Percentiles rank a stretch among this genome's conserved stretches.
Evolutionary conservation across 805 yeast genomes (phyloP).

Genomic region (Torulaspora franciscae): DNA sequence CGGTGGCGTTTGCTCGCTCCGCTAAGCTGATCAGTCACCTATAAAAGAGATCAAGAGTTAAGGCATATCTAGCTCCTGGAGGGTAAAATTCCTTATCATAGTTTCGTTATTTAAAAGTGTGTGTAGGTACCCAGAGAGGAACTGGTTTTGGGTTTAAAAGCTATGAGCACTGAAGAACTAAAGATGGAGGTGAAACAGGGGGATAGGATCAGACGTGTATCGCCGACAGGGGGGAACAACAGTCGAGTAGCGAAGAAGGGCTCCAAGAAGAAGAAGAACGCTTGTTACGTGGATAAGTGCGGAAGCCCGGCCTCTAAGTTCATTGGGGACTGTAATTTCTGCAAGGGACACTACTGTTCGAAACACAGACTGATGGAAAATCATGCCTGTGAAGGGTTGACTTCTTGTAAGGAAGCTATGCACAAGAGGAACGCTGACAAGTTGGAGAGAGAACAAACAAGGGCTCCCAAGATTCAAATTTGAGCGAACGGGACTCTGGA

Average conservation of each 20-base stretch:
- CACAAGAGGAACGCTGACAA: conserved; percentile 83
- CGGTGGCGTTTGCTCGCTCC: conserved; percentile 9
- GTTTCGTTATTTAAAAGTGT: neutral
- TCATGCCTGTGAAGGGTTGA: conserved; percentile 74
- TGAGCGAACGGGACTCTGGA: conserved; percentile 7
- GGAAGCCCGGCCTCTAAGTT: conserved; percentile 56
- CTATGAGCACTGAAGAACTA: conserved; percentile 2
- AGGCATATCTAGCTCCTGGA: neutral
- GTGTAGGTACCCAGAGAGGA: neutral
- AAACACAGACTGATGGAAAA: conserved; percentile 83
- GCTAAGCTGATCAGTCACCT: neutral
- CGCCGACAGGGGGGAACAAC: conserved; percentile 3
- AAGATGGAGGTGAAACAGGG: conserved; percentile 3
- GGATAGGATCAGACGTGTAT: neutral
- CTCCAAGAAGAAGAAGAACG: conserved; percentile 37
- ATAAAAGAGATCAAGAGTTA: neutral
- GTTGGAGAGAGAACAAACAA: conserved; percentile 80
- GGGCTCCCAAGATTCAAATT: conserved; percentile 49
- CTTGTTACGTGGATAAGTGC: conserved; percentile 55
- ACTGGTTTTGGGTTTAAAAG: neutral
- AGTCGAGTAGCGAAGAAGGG: conserved; percentile 23
- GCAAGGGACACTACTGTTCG: conserved; percentile 81
- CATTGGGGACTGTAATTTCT: conserved; percentile 79
- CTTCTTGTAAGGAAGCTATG: conserved; percentile 72
- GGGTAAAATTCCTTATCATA: neutral